These are phyloP conservation scores for Rhynchosporium graminicola DNA, from an alignment of 2,329 filamentous ascomycete species.

Conservation along the genomic window DNA sequence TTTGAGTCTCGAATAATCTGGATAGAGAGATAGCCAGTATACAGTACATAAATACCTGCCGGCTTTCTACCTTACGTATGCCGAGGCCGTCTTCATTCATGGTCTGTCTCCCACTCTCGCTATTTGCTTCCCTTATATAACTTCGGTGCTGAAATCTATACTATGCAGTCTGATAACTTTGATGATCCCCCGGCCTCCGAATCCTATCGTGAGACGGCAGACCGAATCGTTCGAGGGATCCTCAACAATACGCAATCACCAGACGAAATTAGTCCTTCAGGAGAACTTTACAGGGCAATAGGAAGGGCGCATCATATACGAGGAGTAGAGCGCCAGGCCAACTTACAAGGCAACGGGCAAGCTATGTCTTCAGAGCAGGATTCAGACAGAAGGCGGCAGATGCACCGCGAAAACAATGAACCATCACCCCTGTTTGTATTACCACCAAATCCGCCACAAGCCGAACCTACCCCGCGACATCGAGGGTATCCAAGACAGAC, in stretches of 20 bases:
- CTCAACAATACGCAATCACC: slow-evolving; percentile 41
- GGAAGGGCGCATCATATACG: slow-evolving; percentile 44
- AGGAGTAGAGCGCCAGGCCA: slow-evolving; percentile 25
- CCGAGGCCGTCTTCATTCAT: slow-evolving; percentile 35
- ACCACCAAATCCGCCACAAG: slow-evolving; percentile 24
- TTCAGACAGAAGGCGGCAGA: slow-evolving; percentile 23
- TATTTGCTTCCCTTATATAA: slow-evolving; percentile 9
- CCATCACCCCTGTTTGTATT: slow-evolving; percentile 34
- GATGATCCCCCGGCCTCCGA: slow-evolving; percentile 36
- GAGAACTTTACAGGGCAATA: slow-evolving; percentile 48
- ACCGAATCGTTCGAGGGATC: slow-evolving; percentile 43
- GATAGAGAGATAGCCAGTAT: background rate
- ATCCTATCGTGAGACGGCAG: slow-evolving; percentile 34
- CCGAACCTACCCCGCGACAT: slow-evolving; percentile 22
- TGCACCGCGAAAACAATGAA: slow-evolving; percentile 24
- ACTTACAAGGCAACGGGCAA: slow-evolving; percentile 27
- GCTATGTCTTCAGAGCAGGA: slow-evolving; percentile 37
- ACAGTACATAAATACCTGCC: slow-evolving; percentile 3
- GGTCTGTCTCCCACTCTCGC: slow-evolving; percentile 25
- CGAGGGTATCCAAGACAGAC: slow-evolving; percentile 14
- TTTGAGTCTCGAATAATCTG: background rate
- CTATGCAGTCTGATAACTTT: slow-evolving; percentile 36
- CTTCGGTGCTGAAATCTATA: slow-evolving; percentile 16
- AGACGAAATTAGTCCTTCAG: slow-evolving; percentile 45
- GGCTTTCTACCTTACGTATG: slow-evolving; percentile 22